These are phyloP conservation scores for thale cress (Arabidopsis thaliana) DNA, from an alignment of 345 rosid genomes.

Conservation along the genomic window DNA sequence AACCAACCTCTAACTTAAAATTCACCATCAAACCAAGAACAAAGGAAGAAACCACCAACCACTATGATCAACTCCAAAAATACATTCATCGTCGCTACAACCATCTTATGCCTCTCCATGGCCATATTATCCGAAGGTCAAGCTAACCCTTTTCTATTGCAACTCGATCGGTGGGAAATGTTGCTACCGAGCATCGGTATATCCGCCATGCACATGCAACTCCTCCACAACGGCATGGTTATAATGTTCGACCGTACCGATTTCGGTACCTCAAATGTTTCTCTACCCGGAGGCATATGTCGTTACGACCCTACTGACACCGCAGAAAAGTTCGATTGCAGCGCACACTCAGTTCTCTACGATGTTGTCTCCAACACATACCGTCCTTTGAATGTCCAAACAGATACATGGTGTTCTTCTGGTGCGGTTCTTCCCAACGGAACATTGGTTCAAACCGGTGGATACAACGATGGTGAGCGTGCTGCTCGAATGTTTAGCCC, in stretches of 20 bases:
- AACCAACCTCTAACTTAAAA: conserved; percentile 41
- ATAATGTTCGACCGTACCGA: conserved; percentile 87
- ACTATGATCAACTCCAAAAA: conserved; percentile 36
- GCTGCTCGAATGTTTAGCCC: conserved; percentile 61
- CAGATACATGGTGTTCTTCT: conserved; percentile 91
- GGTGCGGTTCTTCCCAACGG: conserved; percentile 71
- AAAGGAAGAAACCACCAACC: not conserved
- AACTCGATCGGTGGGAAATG: conserved; percentile 40
- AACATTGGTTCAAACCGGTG: conserved; percentile 79
- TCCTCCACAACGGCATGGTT: conserved; percentile 65
- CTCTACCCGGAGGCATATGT: conserved; percentile 63
- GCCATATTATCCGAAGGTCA: conserved; percentile 13
- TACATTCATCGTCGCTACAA: conserved; percentile 27
- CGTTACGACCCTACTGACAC: conserved; percentile 46
- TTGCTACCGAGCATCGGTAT: conserved; percentile 64
- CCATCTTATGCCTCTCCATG: conserved; percentile 30
- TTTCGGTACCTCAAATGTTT: conserved; percentile 69
- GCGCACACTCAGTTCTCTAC: conserved; percentile 76
- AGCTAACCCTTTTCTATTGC: conserved; percentile 29
- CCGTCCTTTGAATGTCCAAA: conserved; percentile 64
- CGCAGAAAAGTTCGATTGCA: conserved; percentile 57
- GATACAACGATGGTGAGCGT: conserved; percentile 63
- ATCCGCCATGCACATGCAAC: conserved; percentile 93
- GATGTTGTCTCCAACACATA: conserved; percentile 62
- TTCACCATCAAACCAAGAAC: conserved; percentile 39